phyloP scores from a whole-genome alignment of 208 protist species.

The Leishmania guyanensis region DNA sequence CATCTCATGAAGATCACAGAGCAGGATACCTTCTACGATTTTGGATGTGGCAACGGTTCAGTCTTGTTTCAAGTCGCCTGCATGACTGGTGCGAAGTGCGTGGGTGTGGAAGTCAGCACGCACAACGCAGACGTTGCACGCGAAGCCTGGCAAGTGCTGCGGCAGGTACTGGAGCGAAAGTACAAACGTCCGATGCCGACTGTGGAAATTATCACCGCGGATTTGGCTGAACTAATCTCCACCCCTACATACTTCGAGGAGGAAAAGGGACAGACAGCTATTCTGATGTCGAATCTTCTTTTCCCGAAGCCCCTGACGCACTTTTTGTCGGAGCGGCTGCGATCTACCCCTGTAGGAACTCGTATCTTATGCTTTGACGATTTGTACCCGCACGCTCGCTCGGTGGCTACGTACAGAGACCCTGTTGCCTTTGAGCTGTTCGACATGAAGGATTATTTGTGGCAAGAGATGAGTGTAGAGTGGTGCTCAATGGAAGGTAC shows the following conservation, averaged over 20 bases:
- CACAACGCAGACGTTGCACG: conserved; percentile 67
- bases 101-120: conserved; percentile 80
- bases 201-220: conserved; percentile 70
- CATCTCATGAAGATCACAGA: conserved; percentile 45
- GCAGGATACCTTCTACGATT: conserved; percentile 75
- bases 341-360: conserved; percentile 46
- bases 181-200: conserved; percentile 47
- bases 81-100: conserved; percentile 67
- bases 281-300: conserved; percentile 82
- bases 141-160: conserved; percentile 55
- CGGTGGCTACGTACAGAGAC: conserved; percentile 60
- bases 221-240: conserved; percentile 58
- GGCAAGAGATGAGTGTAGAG: conserved; percentile 75
- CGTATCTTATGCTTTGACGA: conserved; percentile 85
- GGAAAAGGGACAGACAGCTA: conserved; percentile 49
- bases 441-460: conserved; percentile 76
- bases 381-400: conserved; percentile 73
- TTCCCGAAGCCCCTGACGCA: conserved; percentile 73
- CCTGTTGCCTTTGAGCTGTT: conserved; percentile 79
- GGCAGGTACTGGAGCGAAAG: conserved; percentile 39
- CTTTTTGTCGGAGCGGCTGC: conserved; percentile 73
- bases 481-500: conserved; percentile 65
- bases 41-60: conserved; percentile 84
- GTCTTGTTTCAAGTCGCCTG: conserved; percentile 84
- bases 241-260: conserved; percentile 41